Conservation (phyloP, 805 yeast species). For the Wickerhamiella allomyrinae region DNA sequence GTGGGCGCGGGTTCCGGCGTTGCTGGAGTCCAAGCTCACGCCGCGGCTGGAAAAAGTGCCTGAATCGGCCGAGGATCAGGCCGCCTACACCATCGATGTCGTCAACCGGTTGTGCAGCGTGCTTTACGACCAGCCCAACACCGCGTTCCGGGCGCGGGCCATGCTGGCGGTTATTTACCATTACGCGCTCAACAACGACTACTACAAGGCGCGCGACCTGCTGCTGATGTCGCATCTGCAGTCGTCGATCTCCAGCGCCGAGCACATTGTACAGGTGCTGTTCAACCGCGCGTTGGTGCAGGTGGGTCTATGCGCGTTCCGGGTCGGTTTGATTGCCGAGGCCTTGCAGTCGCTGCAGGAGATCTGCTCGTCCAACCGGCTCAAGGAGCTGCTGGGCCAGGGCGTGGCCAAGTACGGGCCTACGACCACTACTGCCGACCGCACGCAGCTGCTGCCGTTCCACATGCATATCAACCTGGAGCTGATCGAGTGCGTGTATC, state of each 20-base stretch:
- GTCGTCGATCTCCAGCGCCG: conserved; percentile 69
- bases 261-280: conserved; percentile 72
- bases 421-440: conserved; percentile 29
- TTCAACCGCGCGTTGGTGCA: conserved; percentile 94
- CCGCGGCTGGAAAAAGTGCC: conserved; percentile 24
- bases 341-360: conserved; percentile 79
- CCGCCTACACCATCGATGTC: conserved; percentile 37
- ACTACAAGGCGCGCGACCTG: conserved; percentile 75
- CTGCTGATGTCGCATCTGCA: conserved; percentile 76
- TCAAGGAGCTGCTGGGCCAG: conserved; percentile 89
- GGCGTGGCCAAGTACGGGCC: conserved; percentile 53
- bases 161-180: conserved; percentile 76
- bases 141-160: conserved; percentile 66
- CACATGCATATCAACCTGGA: conserved; percentile 97
- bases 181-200: conserved; percentile 78
- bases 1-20: conserved; percentile 43
- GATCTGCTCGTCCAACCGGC: conserved; percentile 69
- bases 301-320: conserved; percentile 90
- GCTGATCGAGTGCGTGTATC: conserved; percentile 82
- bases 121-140: conserved; percentile 52
- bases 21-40: conserved; percentile 24
- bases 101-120: conserved; percentile 51
- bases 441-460: conserved; percentile 81
- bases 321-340: conserved; percentile 72
- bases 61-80: conserved; percentile 13